These are phyloP conservation scores for Penicillium sp. DNA, from an alignment of 2,329 filamentous ascomycete genomes.

Conservation along the genomic window DNA sequence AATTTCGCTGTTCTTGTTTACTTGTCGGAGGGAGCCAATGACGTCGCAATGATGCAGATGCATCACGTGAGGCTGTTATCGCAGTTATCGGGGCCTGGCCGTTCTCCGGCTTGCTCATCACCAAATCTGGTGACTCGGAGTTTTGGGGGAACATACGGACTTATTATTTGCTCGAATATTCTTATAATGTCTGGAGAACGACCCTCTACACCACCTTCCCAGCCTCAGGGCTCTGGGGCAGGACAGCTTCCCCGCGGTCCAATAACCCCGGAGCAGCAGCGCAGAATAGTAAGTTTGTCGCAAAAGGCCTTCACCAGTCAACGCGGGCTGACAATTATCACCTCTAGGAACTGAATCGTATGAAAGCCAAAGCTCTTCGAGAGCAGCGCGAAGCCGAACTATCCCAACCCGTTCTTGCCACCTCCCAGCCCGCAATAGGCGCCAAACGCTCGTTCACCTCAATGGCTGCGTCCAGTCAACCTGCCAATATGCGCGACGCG, in stretches of 20 bases:
- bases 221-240: conserved; percentile 32
- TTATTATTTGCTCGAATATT: not conserved
- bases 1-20: not conserved
- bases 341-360: conserved; percentile 73
- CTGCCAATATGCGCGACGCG: conserved; percentile 66
- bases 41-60: not conserved
- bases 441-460: conserved; percentile 69
- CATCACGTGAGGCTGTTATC: conserved; percentile 2
- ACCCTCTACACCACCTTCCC: conserved; percentile 40
- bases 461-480: conserved; percentile 53
- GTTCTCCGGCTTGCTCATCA: not conserved
- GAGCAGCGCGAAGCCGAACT: conserved; percentile 65
- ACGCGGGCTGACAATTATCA: conserved; percentile 1
- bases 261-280: conserved; percentile 59
- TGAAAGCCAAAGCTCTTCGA: conserved; percentile 82
- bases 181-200: conserved; percentile 16
- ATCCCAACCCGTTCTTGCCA: conserved; percentile 38
- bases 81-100: conserved; percentile 1
- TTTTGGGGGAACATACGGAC: not conserved
- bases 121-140: not conserved
- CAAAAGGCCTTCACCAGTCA: not conserved
- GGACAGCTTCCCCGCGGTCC: conserved; percentile 45
- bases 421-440: conserved; percentile 51
- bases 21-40: not conserved
- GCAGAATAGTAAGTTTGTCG: conserved; percentile 49